Conservation (phyloP, 23 red algal species). For the Agarophyton chilense region DNA sequence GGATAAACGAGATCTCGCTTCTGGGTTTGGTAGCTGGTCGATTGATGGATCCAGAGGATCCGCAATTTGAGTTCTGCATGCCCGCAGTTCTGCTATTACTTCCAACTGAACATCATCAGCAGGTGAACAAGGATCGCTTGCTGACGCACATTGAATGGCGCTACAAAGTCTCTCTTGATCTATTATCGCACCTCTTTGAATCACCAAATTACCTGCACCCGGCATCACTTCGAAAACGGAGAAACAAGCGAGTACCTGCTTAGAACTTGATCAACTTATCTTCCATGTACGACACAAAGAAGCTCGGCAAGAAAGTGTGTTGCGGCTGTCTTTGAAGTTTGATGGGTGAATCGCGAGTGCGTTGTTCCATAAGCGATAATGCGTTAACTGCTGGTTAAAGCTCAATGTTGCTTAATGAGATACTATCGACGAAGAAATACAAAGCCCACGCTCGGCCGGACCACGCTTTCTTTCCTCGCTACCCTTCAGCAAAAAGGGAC, state of each 20-base stretch:
- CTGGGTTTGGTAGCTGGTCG: constrained; percentile 50
- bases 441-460: too few relatives aligned
- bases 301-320: background rate
- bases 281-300: background rate
- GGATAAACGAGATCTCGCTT: constrained; percentile 43
- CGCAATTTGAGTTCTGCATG: constrained; percentile 36
- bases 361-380: too few relatives aligned
- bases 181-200: constrained; percentile 2
- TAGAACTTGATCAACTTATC: background rate
- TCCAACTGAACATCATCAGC: constrained; percentile 11
- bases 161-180: constrained; percentile 29
- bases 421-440: too few relatives aligned
- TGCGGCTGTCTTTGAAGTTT: background rate
- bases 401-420: too few relatives aligned
- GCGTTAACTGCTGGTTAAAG: too few relatives aligned
- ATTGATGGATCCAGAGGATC: constrained; percentile 24
- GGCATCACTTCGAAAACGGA: constrained; percentile 1
- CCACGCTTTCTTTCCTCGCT: too few relatives aligned
- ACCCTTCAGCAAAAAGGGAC: too few relatives aligned
- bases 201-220: constrained; percentile 25
- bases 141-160: constrained; percentile 30
- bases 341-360: too few relatives aligned
- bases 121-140: background rate
- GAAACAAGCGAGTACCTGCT: background rate
- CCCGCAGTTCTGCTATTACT: constrained; percentile 49